Conservation (phyloP, 2,329 filamentous ascomycete genomes). For the Sarocladium brachiariae region DNA sequence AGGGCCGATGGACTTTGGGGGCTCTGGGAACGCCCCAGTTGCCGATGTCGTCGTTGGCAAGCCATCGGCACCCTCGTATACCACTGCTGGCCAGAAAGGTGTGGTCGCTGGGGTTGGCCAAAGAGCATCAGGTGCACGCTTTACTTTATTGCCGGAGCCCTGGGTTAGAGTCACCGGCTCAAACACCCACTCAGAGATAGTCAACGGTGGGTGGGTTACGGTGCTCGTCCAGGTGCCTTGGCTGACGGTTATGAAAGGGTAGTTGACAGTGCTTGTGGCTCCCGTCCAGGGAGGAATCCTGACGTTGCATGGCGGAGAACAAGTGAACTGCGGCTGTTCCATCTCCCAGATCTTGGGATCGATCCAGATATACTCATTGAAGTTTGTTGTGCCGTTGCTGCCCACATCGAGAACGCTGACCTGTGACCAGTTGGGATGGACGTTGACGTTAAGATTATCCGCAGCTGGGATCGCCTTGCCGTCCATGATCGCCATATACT, state of each 20-base stretch:
- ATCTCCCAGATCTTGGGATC: slow-evolving; percentile 24
- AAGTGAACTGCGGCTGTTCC: slow-evolving; percentile 22
- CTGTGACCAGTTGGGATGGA: slow-evolving; percentile 23
- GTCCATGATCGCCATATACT: slow-evolving; percentile 20
- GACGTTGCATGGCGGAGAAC: slow-evolving; percentile 20
- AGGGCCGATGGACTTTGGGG: slow-evolving; percentile 15
- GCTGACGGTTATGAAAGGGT: slow-evolving; percentile 24
- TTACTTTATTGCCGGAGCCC: slow-evolving; percentile 6
- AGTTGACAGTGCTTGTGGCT: slow-evolving; percentile 22
- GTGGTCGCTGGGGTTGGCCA: slow-evolving; percentile 17
- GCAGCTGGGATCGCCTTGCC: slow-evolving; percentile 19
- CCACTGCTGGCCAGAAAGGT: slow-evolving; percentile 16
- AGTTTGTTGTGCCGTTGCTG: slow-evolving; percentile 1
- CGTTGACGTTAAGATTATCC: slow-evolving; percentile 21
- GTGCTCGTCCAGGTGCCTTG: slow-evolving; percentile 22
- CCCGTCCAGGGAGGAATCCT: slow-evolving; percentile 21
- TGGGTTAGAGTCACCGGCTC: slow-evolving; percentile 17
- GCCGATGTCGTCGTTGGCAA: slow-evolving; percentile 11
- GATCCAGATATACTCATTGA: slow-evolving; percentile 13
- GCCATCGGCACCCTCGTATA: slow-evolving; percentile 17
- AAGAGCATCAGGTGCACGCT: neutral
- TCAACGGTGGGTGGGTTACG: slow-evolving; percentile 22
- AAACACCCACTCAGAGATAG: slow-evolving; percentile 20
- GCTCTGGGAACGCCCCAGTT: slow-evolving; percentile 14
- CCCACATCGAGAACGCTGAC: slow-evolving; percentile 18